Evolutionary conservation across 495 filamentous ascomycete genomes (phyloP).

Genomic region (Talaromyces trachyspermus): DNA sequence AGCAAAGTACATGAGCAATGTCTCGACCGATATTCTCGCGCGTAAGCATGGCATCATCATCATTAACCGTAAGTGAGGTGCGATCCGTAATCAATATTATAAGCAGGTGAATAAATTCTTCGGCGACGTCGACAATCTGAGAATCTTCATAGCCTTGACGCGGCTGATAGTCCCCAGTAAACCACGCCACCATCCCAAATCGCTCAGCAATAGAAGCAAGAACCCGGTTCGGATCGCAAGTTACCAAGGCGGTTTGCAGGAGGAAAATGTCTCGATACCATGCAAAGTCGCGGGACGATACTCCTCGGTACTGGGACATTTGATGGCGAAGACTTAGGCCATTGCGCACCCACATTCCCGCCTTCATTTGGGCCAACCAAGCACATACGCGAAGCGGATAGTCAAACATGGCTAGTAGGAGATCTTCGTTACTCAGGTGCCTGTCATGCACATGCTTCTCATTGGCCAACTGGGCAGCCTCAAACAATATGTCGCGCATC

Average conservation of each 20-base stretch:
- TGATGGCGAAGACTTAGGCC: conserved; percentile 93
- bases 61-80: conserved; percentile 63
- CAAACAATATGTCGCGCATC: conserved; percentile 56
- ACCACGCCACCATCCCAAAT: conserved; percentile 86
- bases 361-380: conserved; percentile 97
- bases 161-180: conserved; percentile 67
- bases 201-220: conserved; percentile 87
- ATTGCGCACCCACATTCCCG: conserved; percentile 97
- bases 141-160: conserved; percentile 66
- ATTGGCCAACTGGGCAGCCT: conserved; percentile 39
- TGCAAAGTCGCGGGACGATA: conserved; percentile 79
- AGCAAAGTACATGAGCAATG: conserved; percentile 89
- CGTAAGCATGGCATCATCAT: conserved; percentile 58
- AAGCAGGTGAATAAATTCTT: conserved; percentile 91
- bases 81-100: conserved; percentile 88
- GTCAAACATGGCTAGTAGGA: conserved; percentile 83
- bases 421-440: conserved; percentile 53
- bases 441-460: conserved; percentile 20
- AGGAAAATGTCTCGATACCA: conserved; percentile 95
- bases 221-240: conserved; percentile 75
- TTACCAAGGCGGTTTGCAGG: conserved; percentile 81
- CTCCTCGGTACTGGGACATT: conserved; percentile 82
- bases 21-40: conserved; percentile 73
- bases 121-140: conserved; percentile 84
- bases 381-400: conserved; percentile 88